Percentiles rank a stretch among this genome's conserved stretches.
Evolutionary conservation across 2,329 filamentous ascomycete genomes (phyloP).

Genomic region (Madurella fahalii): DNA sequence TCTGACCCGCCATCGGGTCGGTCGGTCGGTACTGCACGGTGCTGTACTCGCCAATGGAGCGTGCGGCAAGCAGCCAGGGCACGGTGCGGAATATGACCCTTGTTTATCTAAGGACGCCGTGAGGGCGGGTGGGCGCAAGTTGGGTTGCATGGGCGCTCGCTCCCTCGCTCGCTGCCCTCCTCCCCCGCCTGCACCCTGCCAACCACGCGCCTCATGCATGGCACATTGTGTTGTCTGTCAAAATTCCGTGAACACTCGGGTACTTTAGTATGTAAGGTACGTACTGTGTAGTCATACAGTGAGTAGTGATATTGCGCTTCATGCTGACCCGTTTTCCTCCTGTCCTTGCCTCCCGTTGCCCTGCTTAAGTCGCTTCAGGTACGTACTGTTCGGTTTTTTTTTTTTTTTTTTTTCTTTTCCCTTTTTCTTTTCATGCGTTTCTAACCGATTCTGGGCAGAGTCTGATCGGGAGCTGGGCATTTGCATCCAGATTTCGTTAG

Average conservation of each 20-base stretch:
- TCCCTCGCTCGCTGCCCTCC: not conserved
- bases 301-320: no score
- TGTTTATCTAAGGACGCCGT: not conserved
- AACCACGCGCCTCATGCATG: constrained; percentile 16
- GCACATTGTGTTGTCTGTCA: not conserved
- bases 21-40: constrained; percentile 12
- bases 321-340: no score
- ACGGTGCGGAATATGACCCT: constrained; percentile 15
- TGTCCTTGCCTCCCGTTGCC: no score
- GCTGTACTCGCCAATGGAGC: constrained; percentile 5
- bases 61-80: constrained; percentile 6
- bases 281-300: no score
- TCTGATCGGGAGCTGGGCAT: no score
- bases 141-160: not conserved
- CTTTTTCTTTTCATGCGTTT: no score
- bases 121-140: not conserved
- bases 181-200: constrained; percentile 3
- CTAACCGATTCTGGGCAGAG: no score
- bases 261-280: no score
- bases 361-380: no score
- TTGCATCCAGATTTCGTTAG: not conserved
- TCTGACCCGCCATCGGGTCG: constrained; percentile 13
- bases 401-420: no score
- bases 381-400: no score
- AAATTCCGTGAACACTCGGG: not conserved